Evolutionary conservation across 257 asterid species (phyloP).

Genomic region (Nicotiana noctiflora): DNA sequence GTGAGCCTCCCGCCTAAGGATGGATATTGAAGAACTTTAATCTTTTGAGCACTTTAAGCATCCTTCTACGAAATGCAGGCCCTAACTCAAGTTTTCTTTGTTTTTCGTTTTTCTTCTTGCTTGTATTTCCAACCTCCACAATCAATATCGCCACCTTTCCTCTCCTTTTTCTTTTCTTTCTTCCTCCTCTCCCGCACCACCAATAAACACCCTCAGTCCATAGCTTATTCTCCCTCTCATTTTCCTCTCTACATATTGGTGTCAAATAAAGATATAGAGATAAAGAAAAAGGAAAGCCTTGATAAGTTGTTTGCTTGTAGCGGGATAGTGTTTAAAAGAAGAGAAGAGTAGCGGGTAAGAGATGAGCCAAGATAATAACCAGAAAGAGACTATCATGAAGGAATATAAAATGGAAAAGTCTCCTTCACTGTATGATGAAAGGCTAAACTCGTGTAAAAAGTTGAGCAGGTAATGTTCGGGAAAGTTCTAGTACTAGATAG

Average conservation of each 20-base stretch:
- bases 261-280: not conserved
- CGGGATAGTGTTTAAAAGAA: not conserved
- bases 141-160: not conserved
- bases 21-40: no score
- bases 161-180: not conserved
- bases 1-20: no score
- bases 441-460: not conserved
- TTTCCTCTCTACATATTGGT: not conserved
- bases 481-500: not conserved
- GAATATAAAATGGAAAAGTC: not conserved
- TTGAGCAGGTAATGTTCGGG: not conserved
- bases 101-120: no score
- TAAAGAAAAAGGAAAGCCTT: not conserved
- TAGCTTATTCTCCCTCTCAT: not conserved
- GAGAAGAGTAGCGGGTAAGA: not conserved
- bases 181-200: not conserved
- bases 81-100: no score
- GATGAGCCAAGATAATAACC: not conserved
- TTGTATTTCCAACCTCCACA: not conserved
- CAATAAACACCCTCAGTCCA: not conserved
- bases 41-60: no score
- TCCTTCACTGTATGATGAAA: not conserved
- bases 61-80: no score
- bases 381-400: not conserved
- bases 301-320: not conserved